Conservation (phyloP, 2,329 filamentous ascomycete species). For the Diaporthe humulicola region DNA sequence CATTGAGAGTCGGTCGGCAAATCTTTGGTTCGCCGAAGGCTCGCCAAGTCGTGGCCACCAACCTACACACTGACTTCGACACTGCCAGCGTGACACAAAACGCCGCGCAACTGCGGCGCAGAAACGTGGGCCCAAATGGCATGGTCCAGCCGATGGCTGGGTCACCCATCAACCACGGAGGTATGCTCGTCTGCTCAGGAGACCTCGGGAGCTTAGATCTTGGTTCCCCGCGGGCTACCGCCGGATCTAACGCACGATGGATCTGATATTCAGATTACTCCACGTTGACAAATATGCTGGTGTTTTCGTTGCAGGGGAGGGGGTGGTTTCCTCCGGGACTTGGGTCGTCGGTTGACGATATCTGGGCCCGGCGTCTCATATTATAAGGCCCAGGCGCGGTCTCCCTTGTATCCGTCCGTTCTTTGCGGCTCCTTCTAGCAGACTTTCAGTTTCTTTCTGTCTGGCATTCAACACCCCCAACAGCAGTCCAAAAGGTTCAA, state of each 20-base stretch:
- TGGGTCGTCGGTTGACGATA: not conserved
- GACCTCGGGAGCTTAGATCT: constrained; percentile 16
- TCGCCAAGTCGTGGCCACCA: constrained; percentile 6
- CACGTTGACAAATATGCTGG: constrained; percentile 31
- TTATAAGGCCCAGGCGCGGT: not conserved
- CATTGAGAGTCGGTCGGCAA: constrained; percentile 35
- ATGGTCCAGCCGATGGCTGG: not conserved
- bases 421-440: not conserved
- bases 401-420: not conserved
- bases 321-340: not conserved
- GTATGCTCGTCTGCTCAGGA: constrained; percentile 5
- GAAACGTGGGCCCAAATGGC: not conserved
- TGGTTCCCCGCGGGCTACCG: constrained; percentile 13
- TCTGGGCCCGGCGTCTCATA: not conserved
- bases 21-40: constrained; percentile 37
- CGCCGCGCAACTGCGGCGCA: constrained; percentile 16
- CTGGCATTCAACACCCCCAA: not conserved
- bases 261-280: constrained; percentile 22
- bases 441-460: not conserved
- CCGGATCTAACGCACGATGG: constrained; percentile 21
- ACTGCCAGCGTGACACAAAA: constrained; percentile 20
- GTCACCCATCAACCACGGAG: not conserved
- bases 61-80: constrained; percentile 14
- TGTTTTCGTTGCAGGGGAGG: constrained; percentile 9
- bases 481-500: constrained; percentile 27